phyloP scores from a whole-genome alignment of 139 green algal species.

The Nannochloris sp. region DNA sequence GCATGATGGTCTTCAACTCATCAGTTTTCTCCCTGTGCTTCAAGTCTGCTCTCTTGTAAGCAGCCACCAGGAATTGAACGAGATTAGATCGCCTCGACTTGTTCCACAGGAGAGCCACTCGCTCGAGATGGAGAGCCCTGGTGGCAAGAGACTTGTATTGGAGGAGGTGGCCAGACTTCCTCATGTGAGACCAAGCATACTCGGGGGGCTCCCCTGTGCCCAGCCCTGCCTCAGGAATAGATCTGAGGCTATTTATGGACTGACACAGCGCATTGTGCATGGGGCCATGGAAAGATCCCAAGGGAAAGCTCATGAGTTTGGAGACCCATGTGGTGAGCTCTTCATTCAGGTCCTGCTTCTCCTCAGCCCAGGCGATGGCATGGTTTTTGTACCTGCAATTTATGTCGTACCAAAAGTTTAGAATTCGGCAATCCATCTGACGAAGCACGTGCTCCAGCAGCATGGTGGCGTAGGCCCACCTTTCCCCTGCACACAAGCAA shows the following conservation, averaged over 20 bases:
- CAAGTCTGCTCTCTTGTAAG: conserved; percentile 2
- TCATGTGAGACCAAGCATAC: conserved; percentile 5
- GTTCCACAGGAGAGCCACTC: neutral
- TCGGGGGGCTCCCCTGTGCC: neutral
- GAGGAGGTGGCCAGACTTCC: neutral
- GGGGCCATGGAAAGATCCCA: conserved; percentile 5
- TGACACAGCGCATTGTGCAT: conserved; percentile 5
- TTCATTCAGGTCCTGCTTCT: conserved; percentile 1
- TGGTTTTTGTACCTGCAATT: conserved; percentile 3
- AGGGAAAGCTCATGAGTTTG: conserved; percentile 6
- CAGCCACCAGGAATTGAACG: conserved; percentile 1
- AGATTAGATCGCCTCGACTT: neutral
- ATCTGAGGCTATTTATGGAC: conserved; percentile 4
- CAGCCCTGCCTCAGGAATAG: conserved; percentile 3
- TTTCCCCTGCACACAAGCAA: conserved; percentile 4
- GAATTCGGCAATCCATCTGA: conserved; percentile 1
- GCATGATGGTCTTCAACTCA: conserved; percentile 1
- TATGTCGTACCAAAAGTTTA: conserved; percentile 6
- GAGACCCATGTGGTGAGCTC: conserved; percentile 5
- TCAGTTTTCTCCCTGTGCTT: conserved; percentile 1
- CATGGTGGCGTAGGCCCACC: conserved; percentile 4
- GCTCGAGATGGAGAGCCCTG: conserved; percentile 2
- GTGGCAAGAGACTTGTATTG: conserved; percentile 4
- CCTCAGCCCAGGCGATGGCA: conserved; percentile 4
- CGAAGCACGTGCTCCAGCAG: conserved; percentile 1